Percentiles rank a stretch among this genome's conserved stretches.
These are phyloP conservation scores for Pythium scleroteichum DNA, from an alignment of 352 stramenopile genomes.

Conservation along the genomic window DNA sequence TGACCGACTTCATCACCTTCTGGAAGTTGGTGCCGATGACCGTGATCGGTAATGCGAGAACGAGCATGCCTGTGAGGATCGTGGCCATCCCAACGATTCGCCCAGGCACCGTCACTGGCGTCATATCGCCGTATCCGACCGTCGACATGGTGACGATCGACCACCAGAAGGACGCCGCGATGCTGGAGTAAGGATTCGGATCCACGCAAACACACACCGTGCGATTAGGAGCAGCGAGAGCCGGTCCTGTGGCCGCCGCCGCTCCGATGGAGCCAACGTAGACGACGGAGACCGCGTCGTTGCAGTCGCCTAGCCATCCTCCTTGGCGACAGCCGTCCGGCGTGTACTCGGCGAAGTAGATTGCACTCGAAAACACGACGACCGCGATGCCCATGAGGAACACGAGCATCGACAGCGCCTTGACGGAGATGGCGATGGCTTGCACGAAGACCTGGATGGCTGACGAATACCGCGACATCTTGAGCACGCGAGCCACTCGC, in stretches of 20 bases:
- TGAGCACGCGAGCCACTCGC: conserved; percentile 81
- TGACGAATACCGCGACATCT: conserved; percentile 86
- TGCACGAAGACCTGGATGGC: conserved; percentile 85
- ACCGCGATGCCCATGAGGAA: conserved; percentile 87
- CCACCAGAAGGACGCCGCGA: conserved; percentile 86
- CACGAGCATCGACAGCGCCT: conserved; percentile 84
- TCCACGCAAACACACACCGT: conserved; percentile 57
- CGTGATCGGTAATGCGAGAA: conserved; percentile 87
- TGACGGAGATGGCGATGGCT: conserved; percentile 70
- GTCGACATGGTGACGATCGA: conserved; percentile 93
- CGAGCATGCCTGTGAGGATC: conserved; percentile 83
- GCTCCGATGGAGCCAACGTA: conserved; percentile 30
- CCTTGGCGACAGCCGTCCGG: conserved; percentile 54
- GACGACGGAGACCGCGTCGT: neutral
- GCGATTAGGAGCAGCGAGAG: conserved; percentile 4
- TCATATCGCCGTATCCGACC: conserved; percentile 89
- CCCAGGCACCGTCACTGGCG: conserved; percentile 67
- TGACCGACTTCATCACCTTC: conserved; percentile 81
- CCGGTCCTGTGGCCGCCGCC: conserved; percentile 16
- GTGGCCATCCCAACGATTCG: conserved; percentile 72
- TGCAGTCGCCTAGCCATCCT: conserved; percentile 61
- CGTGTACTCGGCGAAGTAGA: conserved; percentile 85
- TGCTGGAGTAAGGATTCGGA: conserved; percentile 81
- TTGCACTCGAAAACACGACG: conserved; percentile 82
- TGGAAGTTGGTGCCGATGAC: conserved; percentile 90